Percentiles rank a stretch among this genome's conserved stretches.
Conservation (phyloP, 192 early-diverging fungal genomes). For the Coemansia sp. region DNA sequence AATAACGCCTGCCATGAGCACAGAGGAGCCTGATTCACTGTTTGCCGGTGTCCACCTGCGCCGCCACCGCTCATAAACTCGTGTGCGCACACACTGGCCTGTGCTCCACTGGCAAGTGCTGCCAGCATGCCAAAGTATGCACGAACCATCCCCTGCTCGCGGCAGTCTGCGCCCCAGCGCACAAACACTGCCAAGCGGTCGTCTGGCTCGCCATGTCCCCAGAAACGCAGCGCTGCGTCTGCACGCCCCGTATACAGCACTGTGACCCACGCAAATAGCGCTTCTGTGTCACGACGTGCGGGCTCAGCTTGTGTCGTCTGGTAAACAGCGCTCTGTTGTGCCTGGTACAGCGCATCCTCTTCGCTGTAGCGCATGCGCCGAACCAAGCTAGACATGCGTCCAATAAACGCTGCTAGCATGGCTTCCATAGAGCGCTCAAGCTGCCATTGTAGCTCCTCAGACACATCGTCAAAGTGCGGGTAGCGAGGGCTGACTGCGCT, state of each 20-base stretch:
- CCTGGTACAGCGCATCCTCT: constrained; percentile 63
- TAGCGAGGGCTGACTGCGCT: constrained; percentile 12
- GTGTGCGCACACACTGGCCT: constrained; percentile 63
- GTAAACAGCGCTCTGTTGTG: constrained; percentile 21
- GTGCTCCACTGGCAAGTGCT: constrained; percentile 74
- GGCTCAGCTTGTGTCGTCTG: constrained; percentile 10
- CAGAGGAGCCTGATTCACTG: constrained; percentile 49
- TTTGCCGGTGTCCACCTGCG: constrained; percentile 26
- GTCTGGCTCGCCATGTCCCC: constrained; percentile 54
- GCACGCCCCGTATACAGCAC: constrained; percentile 72
- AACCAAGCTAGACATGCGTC: constrained; percentile 58
- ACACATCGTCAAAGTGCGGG: constrained; percentile 36
- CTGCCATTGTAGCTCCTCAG: constrained; percentile 53
- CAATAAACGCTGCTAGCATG: constrained; percentile 57
- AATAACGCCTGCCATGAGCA: constrained; percentile 84
- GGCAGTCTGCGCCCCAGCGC: constrained; percentile 63
- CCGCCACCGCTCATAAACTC: constrained; percentile 54
- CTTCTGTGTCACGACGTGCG: constrained; percentile 61
- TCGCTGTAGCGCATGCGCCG: constrained; percentile 66
- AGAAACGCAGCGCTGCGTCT: constrained; percentile 73
- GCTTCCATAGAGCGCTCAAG: constrained; percentile 58
- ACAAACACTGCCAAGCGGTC: constrained; percentile 62
- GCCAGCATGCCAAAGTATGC: constrained; percentile 82
- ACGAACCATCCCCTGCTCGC: constrained; percentile 61
- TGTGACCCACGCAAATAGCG: constrained; percentile 72